These are phyloP conservation scores for Cryphonectria japonica DNA, from an alignment of 2,329 filamentous ascomycete species.

Conservation along the genomic window DNA sequence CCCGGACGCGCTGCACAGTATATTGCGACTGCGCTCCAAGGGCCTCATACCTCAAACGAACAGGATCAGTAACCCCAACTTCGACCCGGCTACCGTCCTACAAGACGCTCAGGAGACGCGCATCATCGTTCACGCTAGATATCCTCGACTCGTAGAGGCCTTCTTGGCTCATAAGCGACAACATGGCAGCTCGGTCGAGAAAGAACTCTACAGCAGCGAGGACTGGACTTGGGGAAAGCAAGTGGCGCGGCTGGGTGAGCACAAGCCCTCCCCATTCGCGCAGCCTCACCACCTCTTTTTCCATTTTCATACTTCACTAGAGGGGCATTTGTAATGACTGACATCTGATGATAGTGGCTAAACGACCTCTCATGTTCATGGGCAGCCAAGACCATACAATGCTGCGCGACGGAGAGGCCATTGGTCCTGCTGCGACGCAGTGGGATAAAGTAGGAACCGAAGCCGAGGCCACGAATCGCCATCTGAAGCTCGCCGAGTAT, in stretches of 20 bases:
- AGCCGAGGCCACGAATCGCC: slow-evolving; percentile 25
- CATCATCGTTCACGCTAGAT: slow-evolving; percentile 7
- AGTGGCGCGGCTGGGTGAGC: slow-evolving; percentile 12
- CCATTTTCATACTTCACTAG: neutral
- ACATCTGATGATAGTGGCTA: neutral
- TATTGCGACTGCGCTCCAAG: neutral
- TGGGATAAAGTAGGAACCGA: slow-evolving; percentile 20
- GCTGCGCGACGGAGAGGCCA: neutral
- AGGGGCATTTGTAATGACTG: neutral
- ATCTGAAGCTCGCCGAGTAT: slow-evolving; percentile 34
- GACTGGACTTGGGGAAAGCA: slow-evolving; percentile 1
- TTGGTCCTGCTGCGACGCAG: neutral
- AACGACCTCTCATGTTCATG: slow-evolving; percentile 19
- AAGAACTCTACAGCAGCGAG: slow-evolving; percentile 1
- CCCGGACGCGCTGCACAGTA: neutral
- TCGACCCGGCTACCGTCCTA: slow-evolving; percentile 1
- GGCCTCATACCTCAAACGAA: neutral
- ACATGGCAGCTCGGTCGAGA: slow-evolving; percentile 1
- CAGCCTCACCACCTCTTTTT: neutral
- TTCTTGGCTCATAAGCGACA: slow-evolving; percentile 14
- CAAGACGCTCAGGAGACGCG: slow-evolving; percentile 10
- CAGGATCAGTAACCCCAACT: slow-evolving; percentile 2
- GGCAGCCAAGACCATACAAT: neutral
- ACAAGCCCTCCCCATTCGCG: neutral
- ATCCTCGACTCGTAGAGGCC: neutral